phyloP scores from a whole-genome alignment of 495 filamentous ascomycete species.

The Wilcoxina mikolae region DNA sequence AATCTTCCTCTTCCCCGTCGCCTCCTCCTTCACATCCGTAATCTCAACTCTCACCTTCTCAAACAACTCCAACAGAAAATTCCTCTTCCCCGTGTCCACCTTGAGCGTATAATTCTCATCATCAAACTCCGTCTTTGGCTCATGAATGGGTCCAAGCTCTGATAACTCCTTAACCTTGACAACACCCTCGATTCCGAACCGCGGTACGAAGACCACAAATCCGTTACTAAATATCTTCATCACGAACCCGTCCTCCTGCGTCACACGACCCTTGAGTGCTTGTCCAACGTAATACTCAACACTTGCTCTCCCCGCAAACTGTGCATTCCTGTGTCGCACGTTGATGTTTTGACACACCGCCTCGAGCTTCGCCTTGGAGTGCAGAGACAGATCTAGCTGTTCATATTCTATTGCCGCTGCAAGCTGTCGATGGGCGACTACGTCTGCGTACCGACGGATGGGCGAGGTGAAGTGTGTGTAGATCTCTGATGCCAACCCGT shows the following conservation, averaged over 20 bases:
- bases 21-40: constrained; percentile 80
- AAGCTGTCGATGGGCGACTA: constrained; percentile 84
- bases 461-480: constrained; percentile 98
- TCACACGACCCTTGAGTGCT: constrained; percentile 67
- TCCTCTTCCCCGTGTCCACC: constrained; percentile 25
- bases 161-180: constrained; percentile 74
- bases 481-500: constrained; percentile 86
- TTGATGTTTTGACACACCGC: constrained; percentile 97
- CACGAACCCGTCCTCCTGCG: constrained; percentile 77
- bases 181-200: constrained; percentile 87
- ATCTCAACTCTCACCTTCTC: constrained; percentile 76
- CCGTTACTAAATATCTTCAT: constrained; percentile 97
- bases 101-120: constrained; percentile 64
- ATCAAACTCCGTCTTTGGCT: constrained; percentile 55
- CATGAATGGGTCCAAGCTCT: constrained; percentile 25
- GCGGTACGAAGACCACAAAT: constrained; percentile 84
- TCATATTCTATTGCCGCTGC: constrained; percentile 91
- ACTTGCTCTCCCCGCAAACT: constrained; percentile 80
- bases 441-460: constrained; percentile 90
- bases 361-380: constrained; percentile 67
- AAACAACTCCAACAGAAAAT: constrained; percentile 63
- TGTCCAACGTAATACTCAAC: constrained; percentile 97
- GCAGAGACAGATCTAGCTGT: constrained; percentile 56
- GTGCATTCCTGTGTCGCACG: constrained; percentile 87
- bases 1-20: constrained; percentile 80